phyloP scores from a whole-genome alignment of 441 rosid species.

The Brassica hybrid region DNA sequence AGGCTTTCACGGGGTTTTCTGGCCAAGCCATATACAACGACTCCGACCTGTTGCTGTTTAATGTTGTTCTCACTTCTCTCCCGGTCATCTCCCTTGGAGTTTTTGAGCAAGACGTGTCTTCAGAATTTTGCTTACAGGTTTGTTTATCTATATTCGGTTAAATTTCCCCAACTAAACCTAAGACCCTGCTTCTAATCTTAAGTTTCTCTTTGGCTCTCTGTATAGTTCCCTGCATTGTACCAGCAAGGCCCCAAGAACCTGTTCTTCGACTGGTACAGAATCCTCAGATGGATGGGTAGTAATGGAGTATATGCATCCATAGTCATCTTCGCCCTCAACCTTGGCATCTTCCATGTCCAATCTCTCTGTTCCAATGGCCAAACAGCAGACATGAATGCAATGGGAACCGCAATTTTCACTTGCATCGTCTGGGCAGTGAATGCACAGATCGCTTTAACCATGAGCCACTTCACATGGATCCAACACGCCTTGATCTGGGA shows the following conservation, averaged over 20 bases:
- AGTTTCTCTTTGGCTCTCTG: slow-evolving; percentile 21
- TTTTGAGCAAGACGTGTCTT: slow-evolving; percentile 94
- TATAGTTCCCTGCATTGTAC: slow-evolving; percentile 95
- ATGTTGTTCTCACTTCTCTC: slow-evolving; percentile 87
- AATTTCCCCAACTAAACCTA: neutral
- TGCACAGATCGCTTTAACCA: slow-evolving; percentile 88
- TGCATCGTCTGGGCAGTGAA: slow-evolving; percentile 91
- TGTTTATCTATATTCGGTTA: slow-evolving; percentile 25
- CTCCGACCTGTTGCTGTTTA: slow-evolving; percentile 90
- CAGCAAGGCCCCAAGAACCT: slow-evolving; percentile 96
- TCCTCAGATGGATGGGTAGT: slow-evolving; percentile 93
- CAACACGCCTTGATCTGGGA: slow-evolving; percentile 92
- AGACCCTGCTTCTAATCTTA: slow-evolving; percentile 9
- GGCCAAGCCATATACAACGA: slow-evolving; percentile 94
- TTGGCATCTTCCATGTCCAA: slow-evolving; percentile 66
- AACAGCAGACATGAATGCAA: slow-evolving; percentile 83
- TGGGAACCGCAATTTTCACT: slow-evolving; percentile 95
- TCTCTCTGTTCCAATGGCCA: slow-evolving; percentile 79
- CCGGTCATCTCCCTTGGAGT: slow-evolving; percentile 96
- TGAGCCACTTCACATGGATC: slow-evolving; percentile 99
- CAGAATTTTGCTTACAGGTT: slow-evolving; percentile 97
- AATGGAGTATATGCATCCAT: slow-evolving; percentile 89
- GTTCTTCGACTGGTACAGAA: slow-evolving; percentile 92
- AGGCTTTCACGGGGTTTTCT: slow-evolving; percentile 90
- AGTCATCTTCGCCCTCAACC: slow-evolving; percentile 68